phyloP scores from a whole-genome alignment of 805 yeast species.

The Jamesozyma spencerorum region DNA sequence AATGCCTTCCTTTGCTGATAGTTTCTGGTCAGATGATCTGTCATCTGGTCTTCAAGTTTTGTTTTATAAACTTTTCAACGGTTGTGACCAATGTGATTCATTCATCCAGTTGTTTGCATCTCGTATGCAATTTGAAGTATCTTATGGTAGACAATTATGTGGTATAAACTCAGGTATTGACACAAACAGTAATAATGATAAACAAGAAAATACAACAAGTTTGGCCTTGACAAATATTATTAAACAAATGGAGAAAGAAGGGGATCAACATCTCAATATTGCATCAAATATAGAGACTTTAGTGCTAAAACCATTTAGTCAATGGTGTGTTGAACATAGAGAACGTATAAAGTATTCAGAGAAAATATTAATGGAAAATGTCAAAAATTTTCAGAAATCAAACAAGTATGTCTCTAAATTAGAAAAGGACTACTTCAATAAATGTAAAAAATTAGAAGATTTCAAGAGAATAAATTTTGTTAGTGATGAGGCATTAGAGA shows the following conservation, averaged over 20 bases:
- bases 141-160: conserved; percentile 49
- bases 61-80: conserved; percentile 47
- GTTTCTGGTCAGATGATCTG: conserved; percentile 69
- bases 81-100: conserved; percentile 63
- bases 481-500: conserved; percentile 16
- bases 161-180: conserved; percentile 19
- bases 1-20: conserved; percentile 57
- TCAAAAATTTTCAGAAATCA: conserved; percentile 43
- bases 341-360: conserved; percentile 57
- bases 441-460: conserved; percentile 66
- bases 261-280: conserved; percentile 51
- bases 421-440: conserved; percentile 65
- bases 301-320: conserved; percentile 61
- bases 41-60: conserved; percentile 43
- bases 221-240: conserved; percentile 43
- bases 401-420: conserved; percentile 38
- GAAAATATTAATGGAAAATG: conserved; percentile 40
- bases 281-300: conserved; percentile 50
- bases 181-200: conserved; percentile 16
- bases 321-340: conserved; percentile 69
- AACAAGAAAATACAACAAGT: conserved; percentile 29
- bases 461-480: conserved; percentile 26
- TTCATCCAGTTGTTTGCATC: conserved; percentile 55
- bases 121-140: conserved; percentile 62
- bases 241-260: conserved; percentile 48